A percentile compares a stretch with the other conserved stretches of the same genome.
Evolutionary conservation across 208 protist species (phyloP).

Genomic region (Perkinsela sp.): DNA sequence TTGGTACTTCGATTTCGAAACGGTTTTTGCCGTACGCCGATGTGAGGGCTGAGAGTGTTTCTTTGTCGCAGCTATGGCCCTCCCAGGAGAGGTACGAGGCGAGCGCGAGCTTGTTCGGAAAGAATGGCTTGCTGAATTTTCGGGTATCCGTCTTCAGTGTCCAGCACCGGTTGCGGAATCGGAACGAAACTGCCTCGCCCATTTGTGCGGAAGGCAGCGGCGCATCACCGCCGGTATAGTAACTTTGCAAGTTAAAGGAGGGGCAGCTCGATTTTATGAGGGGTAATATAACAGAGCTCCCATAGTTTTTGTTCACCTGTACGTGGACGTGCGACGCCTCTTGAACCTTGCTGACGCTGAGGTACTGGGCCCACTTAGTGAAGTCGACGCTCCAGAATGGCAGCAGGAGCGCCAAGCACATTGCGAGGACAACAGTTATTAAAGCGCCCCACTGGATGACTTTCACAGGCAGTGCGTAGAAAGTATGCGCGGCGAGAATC

Average conservation of each 20-base stretch:
- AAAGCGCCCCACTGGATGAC: neutral
- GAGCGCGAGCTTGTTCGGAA: conserved; percentile 36
- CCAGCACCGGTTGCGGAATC: conserved; percentile 67
- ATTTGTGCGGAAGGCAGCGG: too few species aligned
- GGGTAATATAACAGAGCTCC: neutral
- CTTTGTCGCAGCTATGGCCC: conserved; percentile 16
- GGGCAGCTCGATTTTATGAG: too few species aligned
- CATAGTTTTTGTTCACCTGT: neutral
- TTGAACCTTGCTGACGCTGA: neutral
- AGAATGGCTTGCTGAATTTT: conserved; percentile 44
- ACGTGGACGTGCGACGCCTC: neutral
- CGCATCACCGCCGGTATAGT: too few species aligned
- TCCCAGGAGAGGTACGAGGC: conserved; percentile 31
- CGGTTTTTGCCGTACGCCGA: conserved; percentile 45
- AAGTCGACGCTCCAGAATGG: neutral
- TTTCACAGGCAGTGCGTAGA: neutral
- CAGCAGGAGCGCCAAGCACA: neutral
- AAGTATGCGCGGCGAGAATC: neutral
- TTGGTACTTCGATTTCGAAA: conserved; percentile 76
- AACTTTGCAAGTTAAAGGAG: too few species aligned
- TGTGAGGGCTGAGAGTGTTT: conserved; percentile 15
- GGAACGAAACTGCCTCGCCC: conserved; percentile 15
- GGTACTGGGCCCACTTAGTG: neutral
- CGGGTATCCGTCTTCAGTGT: conserved; percentile 23
- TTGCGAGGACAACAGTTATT: neutral